Evolutionary conservation across 768 basidiomycete genomes (phyloP), one percentile per base, ranked within the genome.

Genomic region (Termitomyces eurrhizus): DNA sequence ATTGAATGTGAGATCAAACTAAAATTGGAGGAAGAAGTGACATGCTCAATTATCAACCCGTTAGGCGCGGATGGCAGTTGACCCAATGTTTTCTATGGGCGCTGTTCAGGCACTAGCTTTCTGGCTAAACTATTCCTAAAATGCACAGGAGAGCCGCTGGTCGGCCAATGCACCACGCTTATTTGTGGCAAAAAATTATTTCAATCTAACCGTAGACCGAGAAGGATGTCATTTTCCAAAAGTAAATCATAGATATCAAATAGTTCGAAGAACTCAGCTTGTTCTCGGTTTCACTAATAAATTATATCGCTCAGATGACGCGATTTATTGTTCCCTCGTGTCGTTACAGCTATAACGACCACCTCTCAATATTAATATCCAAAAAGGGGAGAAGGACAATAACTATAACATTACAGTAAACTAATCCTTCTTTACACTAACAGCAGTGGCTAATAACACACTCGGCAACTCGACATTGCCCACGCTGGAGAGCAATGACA

Each of bases 391-490:
- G n/a, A 29, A 53, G 29, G 6, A 13, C 29, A 18, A 54, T 5
- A 29, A 26, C n/a, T 54, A 59, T 57, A 51, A 52, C 41, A 64
- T 64, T 62, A 46, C 36, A 6, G 49, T 26, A 44, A 53, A 55
- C 67, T 67, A 88, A 35, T 88, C 87, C 70, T 74, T 84, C 74
- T 83, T 84, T 52, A 70, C 70, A 60, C 77, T 74, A 35, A 81
- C 73, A 60, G 84, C 80, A 52, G 84, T 84, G 18, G 87, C 87
- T 32, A 86, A 78, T 35, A 94, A 73, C 26, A 87, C 89, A 64
- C 87, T 89, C n/a, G 92, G 92, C 57, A 93, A 73, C 63, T 83
- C 80, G 62, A 83, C 75, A 48, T 73, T 74, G 21, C 87, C 90
- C 39, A 92, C 79, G 8, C 75, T 77, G 55, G 81, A 86, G 16